phyloP scores from a whole-genome alignment of 305 asterid genomes.

The Fraxinus floribunda region DNA sequence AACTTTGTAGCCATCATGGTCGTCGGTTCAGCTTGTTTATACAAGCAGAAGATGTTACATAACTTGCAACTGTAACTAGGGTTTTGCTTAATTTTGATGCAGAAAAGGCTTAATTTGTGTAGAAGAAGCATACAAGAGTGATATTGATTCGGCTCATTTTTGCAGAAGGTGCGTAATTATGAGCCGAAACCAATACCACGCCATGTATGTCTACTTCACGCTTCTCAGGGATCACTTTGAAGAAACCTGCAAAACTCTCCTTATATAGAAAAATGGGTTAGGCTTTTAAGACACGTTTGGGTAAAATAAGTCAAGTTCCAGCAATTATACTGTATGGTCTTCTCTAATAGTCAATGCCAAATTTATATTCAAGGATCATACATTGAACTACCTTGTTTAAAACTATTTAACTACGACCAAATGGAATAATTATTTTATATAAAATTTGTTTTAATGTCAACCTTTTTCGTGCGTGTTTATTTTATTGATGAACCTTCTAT shows the following conservation, averaged over 20 bases:
- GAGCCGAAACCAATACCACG: slow-evolving; percentile 45
- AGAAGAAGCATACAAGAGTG: slow-evolving; percentile 47
- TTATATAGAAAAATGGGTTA: neutral
- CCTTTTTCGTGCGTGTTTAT: neutral
- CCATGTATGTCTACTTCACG: slow-evolving; percentile 36
- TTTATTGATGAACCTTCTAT: too few species aligned
- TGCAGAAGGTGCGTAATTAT: neutral
- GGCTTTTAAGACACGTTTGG: neutral
- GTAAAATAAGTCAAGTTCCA: neutral
- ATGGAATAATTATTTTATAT: neutral
- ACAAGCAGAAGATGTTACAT: neutral
- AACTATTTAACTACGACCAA: neutral
- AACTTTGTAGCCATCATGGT: neutral
- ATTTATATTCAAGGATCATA: neutral
- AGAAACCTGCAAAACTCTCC: neutral
- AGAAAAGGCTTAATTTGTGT: neutral
- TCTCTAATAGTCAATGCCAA: neutral
- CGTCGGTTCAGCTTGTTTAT: neutral
- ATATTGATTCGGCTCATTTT: slow-evolving; percentile 50
- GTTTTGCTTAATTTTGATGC: neutral
- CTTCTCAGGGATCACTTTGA: neutral
- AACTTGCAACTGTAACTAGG: neutral
- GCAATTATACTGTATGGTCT: neutral
- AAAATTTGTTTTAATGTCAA: neutral
- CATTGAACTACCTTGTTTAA: neutral